A percentile compares a stretch with the other conserved stretches of the same genome.
Conservation (phyloP, 1,284 basidiomycete genomes). For the Trametes hirsuta region DNA sequence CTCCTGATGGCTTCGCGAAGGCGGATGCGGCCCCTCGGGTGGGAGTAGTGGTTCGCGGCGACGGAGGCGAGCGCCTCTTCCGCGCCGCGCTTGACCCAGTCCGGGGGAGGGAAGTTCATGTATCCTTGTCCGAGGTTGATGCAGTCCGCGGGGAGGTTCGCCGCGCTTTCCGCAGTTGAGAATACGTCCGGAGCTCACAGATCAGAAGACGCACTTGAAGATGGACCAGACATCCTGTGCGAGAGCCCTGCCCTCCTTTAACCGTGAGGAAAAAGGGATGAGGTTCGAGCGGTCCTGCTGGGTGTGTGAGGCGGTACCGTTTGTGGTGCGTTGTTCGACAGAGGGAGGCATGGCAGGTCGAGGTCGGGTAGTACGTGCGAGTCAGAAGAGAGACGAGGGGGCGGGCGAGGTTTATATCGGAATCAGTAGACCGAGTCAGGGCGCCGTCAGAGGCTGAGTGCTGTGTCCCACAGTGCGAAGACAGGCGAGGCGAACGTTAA, state of each 20-base stretch:
- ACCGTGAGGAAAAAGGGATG: conserved; percentile 67
- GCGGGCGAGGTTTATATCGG: background rate
- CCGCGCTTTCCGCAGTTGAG: conserved; percentile 55
- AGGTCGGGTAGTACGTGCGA: conserved; percentile 1
- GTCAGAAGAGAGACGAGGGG: background rate
- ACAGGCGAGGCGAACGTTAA: background rate
- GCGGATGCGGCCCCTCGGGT: conserved; percentile 85
- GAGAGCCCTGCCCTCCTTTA: conserved; percentile 74
- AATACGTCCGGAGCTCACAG: conserved; percentile 5
- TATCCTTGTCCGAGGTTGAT: conserved; percentile 95
- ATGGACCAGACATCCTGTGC: conserved; percentile 91
- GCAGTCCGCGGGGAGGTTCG: conserved; percentile 83
- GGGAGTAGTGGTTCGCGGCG: conserved; percentile 86
- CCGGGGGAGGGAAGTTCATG: conserved; percentile 90
- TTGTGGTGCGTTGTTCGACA: conserved; percentile 8
- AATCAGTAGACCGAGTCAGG: conserved; percentile 3
- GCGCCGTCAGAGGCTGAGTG: background rate
- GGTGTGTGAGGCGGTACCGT: conserved; percentile 17
- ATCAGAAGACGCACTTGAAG: conserved; percentile 69
- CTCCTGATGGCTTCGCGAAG: conserved; percentile 84
- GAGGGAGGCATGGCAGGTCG: conserved; percentile 13
- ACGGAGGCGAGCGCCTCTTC: conserved; percentile 71
- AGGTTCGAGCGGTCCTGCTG: conserved; percentile 49
- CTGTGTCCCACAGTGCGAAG: conserved; percentile 11
- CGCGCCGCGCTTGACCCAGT: conserved; percentile 82